Base-by-base conservation (phyloP, 495 filamentous ascomycete species). In the Penicillium roqueforti region DNA sequence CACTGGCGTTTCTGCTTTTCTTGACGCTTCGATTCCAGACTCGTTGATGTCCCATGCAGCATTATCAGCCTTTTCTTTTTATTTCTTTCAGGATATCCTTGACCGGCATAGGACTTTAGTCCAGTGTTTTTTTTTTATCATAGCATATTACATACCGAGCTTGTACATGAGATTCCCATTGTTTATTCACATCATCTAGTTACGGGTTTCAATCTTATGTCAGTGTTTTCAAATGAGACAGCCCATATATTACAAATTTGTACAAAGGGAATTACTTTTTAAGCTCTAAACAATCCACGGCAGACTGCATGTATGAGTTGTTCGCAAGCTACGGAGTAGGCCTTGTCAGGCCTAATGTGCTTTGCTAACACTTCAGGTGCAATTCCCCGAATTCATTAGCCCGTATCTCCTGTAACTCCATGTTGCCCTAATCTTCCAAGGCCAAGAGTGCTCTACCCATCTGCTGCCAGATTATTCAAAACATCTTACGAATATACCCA, bases 31-130 rank as follows among this genome's bases (percentile, higher is more conserved):
- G 43, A 18, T 36, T 48, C 14, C 44, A 26, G 48, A 49, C 38
- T 36, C 50, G 22, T 55, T 23, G 14, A 55, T 43, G 32, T 45
- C 20, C 26, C 50, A 44, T 53, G 40, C 23, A 28, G 51, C 57
- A 58, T 63, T 44, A 20, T 63, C 50, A 61, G 61, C 58, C 55
- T 58, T 55, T 29, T 54, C 31, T 36, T 54, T 48, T 47, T 42
- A 19, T 45, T 47, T 51, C 18, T 51, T 20, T 29, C 29, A 19
- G 54, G 58, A 63, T 53, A 51, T 39, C 44, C 28, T 54, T 57
- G 18, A 29, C 39, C 37, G 19, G 28, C 49, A 36, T 52, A 43
- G 28, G 20, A 32, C 19, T 29, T 32, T 52, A 2, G 28, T 34
- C 28, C n/a, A 26, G 10, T 34, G 18, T 34, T 28, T 42, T 23